Evolutionary conservation across 352 stramenopile genomes (phyloP).

Genomic region (Globisporangium alternatum): DNA sequence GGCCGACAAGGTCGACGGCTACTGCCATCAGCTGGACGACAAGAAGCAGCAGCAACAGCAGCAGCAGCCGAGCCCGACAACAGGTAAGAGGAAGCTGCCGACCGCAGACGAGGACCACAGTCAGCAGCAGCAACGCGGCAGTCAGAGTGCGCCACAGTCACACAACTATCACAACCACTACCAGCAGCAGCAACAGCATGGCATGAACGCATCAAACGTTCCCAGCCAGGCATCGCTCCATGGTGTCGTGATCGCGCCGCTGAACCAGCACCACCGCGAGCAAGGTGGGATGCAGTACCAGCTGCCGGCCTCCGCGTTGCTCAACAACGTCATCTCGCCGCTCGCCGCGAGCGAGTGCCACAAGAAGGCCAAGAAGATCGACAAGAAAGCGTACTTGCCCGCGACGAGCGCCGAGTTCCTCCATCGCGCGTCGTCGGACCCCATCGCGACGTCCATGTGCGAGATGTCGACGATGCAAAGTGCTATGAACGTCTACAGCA

Average conservation of each 20-base stretch:
- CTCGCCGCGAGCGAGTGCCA: slow-evolving; percentile 56
- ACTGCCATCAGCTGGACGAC: slow-evolving; percentile 18
- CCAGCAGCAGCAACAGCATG: slow-evolving; percentile 19
- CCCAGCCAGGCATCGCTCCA: slow-evolving; percentile 37
- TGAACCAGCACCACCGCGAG: slow-evolving; percentile 17
- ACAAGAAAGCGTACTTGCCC: slow-evolving; percentile 42
- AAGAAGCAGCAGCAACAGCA: slow-evolving; percentile 21
- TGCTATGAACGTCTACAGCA: slow-evolving; percentile 19
- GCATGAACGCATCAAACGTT: slow-evolving; percentile 25
- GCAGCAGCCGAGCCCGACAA: slow-evolving; percentile 34
- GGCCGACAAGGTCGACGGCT: slow-evolving; percentile 17
- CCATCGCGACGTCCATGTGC: slow-evolving; percentile 16
- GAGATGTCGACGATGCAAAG: slow-evolving; percentile 15
- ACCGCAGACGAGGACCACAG: slow-evolving; percentile 13
- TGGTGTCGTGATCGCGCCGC: slow-evolving; percentile 26
- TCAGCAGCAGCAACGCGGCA: not conserved
- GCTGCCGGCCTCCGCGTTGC: slow-evolving; percentile 28
- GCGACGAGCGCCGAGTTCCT: slow-evolving; percentile 9
- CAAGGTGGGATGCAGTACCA: slow-evolving; percentile 23
- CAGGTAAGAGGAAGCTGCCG: slow-evolving; percentile 45
- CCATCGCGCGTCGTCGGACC: slow-evolving; percentile 23
- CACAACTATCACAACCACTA: not conserved
- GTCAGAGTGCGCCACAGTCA: not conserved
- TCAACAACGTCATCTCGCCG: slow-evolving; percentile 77
- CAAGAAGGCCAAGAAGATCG: slow-evolving; percentile 72